These are phyloP conservation scores for Fusarium buharicum DNA, from an alignment of 2,329 filamentous ascomycete species.

Conservation along the genomic window DNA sequence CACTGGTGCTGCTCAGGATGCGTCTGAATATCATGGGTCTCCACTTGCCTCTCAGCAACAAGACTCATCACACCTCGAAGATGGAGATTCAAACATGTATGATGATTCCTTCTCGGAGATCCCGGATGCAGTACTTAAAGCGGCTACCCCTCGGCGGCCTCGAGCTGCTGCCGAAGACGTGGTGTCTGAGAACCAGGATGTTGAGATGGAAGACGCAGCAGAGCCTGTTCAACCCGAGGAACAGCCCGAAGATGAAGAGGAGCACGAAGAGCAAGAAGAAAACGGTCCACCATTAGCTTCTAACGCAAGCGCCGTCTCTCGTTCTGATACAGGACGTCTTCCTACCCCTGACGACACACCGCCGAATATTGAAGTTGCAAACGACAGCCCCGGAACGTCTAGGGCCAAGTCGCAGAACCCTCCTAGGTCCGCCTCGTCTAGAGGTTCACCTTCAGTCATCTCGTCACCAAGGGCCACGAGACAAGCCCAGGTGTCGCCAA, in stretches of 20 bases:
- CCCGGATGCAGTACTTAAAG: constrained; percentile 60
- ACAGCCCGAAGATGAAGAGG: constrained; percentile 18
- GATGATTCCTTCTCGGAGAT: constrained; percentile 69
- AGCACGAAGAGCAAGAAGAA: constrained; percentile 18
- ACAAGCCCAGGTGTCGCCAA: constrained; percentile 5
- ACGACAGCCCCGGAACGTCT: constrained; percentile 38
- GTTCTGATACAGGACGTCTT: constrained; percentile 57
- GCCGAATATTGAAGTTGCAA: constrained; percentile 49
- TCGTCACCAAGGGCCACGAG: constrained; percentile 5
- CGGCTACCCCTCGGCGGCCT: constrained; percentile 57
- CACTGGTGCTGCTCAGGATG: constrained; percentile 20
- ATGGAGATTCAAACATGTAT: constrained; percentile 53
- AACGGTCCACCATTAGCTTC: constrained; percentile 36
- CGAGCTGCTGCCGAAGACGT: constrained; percentile 1
- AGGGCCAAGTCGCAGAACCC: constrained; percentile 24
- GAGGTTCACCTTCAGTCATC: constrained; percentile 8
- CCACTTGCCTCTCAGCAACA: constrained; percentile 13
- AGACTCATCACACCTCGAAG: constrained; percentile 26
- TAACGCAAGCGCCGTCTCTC: constrained; percentile 49
- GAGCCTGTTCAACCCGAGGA: constrained; percentile 9
- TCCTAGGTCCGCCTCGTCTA: constrained; percentile 10
- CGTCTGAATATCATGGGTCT: constrained; percentile 10
- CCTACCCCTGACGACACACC: constrained; percentile 65
- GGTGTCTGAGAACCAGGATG: constrained; percentile 18
- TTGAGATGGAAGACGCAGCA: constrained; percentile 27